Evolutionary conservation across 176 grass and related monocot species (phyloP).

Genomic region (Dendrocalamus sinicus): DNA sequence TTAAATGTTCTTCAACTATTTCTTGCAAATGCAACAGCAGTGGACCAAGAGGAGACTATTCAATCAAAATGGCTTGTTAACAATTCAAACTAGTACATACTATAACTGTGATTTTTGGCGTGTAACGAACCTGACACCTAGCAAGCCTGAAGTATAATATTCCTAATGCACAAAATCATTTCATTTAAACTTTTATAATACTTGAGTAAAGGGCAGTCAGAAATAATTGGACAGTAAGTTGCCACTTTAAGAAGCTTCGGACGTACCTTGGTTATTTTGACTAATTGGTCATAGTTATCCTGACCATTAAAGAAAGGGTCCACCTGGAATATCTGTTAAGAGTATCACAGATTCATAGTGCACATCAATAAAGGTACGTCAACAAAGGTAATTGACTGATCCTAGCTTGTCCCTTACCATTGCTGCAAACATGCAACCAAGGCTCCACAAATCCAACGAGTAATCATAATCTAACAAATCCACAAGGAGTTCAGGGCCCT

Average conservation of each 20-base stretch:
- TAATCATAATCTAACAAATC: conserved; percentile 99
- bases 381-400: conserved; percentile 25
- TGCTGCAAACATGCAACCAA: conserved; percentile 95
- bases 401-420: conserved; percentile 65
- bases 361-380: conserved; percentile 30
- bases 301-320: conserved; percentile 92
- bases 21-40: not conserved
- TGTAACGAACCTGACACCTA: too few species aligned
- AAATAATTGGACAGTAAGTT: conserved; percentile 14
- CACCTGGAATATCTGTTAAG: conserved; percentile 74
- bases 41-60: not conserved
- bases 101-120: not conserved
- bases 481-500: conserved; percentile 95
- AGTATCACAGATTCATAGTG: not conserved
- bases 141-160: too few species aligned
- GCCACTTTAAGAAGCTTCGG: conserved; percentile 20
- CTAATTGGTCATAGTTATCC: conserved; percentile 96
- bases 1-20: conserved; percentile 3
- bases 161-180: not conserved
- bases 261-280: conserved; percentile 90
- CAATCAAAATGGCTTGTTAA: not conserved
- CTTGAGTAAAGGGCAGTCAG: not conserved
- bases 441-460: conserved; percentile 97
- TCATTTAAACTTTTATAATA: conserved; percentile 2
- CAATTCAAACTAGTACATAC: not conserved